A percentile compares a stretch with the other conserved stretches of the same genome.
Conservation (phyloP, 768 basidiomycete genomes). For the Amanita fuliginea region DNA sequence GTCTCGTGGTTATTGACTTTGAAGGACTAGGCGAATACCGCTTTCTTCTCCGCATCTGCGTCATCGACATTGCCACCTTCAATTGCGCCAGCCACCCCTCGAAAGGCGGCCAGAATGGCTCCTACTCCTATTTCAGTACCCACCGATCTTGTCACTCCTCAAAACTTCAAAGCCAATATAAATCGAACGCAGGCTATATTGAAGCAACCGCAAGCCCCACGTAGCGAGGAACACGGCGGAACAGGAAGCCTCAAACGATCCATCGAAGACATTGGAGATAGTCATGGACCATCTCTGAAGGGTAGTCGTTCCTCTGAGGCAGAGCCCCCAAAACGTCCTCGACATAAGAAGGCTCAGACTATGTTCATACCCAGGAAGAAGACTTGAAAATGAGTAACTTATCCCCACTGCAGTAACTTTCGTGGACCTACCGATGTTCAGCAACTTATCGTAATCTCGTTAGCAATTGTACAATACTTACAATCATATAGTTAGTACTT, state of each 20-base stretch:
- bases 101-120: constrained; percentile 12
- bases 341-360: constrained; percentile 23
- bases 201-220: background rate
- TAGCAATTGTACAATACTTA: constrained; percentile 6
- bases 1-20: background rate
- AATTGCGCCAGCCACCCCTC: constrained; percentile 7
- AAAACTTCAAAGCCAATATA: constrained; percentile 15
- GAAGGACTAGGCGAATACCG: constrained; percentile 14
- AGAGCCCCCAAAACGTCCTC: constrained; percentile 12
- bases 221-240: background rate
- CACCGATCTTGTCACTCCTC: constrained; percentile 27
- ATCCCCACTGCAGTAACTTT: constrained; percentile 3
- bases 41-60: constrained; percentile 26
- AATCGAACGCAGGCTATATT: background rate
- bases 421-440: background rate
- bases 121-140: constrained; percentile 14
- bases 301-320: constrained; percentile 14
- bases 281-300: background rate
- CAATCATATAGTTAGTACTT: constrained; percentile 1
- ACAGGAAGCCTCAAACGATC: background rate
- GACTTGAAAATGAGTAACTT: constrained; percentile 6
- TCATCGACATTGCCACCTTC: background rate
- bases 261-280: background rate
- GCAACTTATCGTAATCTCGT: background rate
- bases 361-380: constrained; percentile 60